Evolutionary conservation across 2,329 filamentous ascomycete genomes (phyloP), one percentile per base, ranked within the genome.

Genomic region (Exophiala sideris): DNA sequence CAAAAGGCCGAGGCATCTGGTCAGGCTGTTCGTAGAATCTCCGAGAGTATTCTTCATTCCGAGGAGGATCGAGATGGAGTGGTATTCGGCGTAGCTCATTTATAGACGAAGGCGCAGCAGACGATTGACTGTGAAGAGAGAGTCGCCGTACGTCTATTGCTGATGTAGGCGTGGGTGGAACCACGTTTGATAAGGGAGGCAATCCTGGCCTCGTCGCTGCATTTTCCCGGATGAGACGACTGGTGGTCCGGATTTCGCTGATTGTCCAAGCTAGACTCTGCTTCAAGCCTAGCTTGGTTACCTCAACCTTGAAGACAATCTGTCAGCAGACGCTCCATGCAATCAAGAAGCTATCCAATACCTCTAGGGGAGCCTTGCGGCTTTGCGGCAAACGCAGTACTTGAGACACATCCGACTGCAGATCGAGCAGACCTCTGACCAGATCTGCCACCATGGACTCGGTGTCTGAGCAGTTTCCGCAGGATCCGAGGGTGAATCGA

Each of bases 231-330:
- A 59, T 39, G 34, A 58, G 49, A 35, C 59, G 56, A 54, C 36
- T 45, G 3, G 57, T 54, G 36, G 50, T 55, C 32, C 56, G 55
- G 14, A 61, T 46, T 21, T 59, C 58, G 34, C 48, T 47, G 46
- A 58, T 36, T 18, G 50, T 51, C 60, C 60, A 62, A 42, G 48
- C 42, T 47, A 62, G 54, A 52, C 56, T 53, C 45, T 61, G 42
- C 45, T 54, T 60, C 38, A 61, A 50, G 44, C 58, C 60, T 34
- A 61, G 57, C 52, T 52, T 62, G 50, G 51, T 59, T 45, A 58
- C 48, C 44, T 59, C 57, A 29, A 29, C 9, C 38, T 44, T 50
- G 21, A 48, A 14, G 14, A 16, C 16, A 34, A 50, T 45, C 36
- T n/a, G 51, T 61, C 50, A 61, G 56, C 48, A 50, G 46, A 14